A percentile compares a stretch with the other conserved stretches of the same genome.
Conservation (phyloP, 2,329 filamentous ascomycete species). For the Epichloe sibirici region DNA sequence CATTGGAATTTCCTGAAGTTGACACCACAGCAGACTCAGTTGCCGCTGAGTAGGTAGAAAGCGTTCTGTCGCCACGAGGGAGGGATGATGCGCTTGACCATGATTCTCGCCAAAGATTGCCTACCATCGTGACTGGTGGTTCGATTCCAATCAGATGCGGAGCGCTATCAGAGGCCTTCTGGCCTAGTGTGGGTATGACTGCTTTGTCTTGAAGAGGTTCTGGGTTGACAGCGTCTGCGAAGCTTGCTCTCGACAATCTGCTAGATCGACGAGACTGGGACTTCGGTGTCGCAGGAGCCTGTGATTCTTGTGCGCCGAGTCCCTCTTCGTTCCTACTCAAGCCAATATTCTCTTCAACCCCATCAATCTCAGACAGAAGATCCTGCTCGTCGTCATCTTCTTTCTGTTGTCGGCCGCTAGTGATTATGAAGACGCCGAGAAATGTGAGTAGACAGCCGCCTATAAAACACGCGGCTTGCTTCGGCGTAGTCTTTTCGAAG, state of each 20-base stretch:
- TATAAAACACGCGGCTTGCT: constrained; percentile 72
- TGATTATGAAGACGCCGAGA: constrained; percentile 93
- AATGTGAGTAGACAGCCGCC: constrained; percentile 89
- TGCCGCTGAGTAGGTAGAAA: constrained; percentile 25
- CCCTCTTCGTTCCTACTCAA: constrained; percentile 37
- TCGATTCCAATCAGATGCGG: constrained; percentile 23
- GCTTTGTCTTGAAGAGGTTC: constrained; percentile 23
- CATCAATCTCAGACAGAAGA: constrained; percentile 40
- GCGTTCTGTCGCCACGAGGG: constrained; percentile 24
- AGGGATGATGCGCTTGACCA: constrained; percentile 18
- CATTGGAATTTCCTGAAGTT: constrained; percentile 17
- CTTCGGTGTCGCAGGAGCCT: constrained; percentile 13
- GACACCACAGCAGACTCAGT: constrained; percentile 12
- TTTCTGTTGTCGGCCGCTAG: constrained; percentile 59
- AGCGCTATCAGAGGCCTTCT: constrained; percentile 17
- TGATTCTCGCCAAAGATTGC: constrained; percentile 31
- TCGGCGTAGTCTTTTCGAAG: constrained; percentile 68
- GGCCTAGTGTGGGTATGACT: constrained; percentile 24
- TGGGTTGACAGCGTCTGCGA: constrained; percentile 26
- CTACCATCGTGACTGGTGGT: constrained; percentile 26
- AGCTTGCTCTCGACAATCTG: constrained; percentile 32
- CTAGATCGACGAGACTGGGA: constrained; percentile 36
- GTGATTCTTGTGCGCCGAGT: constrained; percentile 9
- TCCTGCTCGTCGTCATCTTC: constrained; percentile 47
- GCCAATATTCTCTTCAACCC: constrained; percentile 52